These are phyloP conservation scores for Akanthomyces muscarius DNA, from an alignment of 2,329 filamentous ascomycete genomes.

Conservation along the genomic window DNA sequence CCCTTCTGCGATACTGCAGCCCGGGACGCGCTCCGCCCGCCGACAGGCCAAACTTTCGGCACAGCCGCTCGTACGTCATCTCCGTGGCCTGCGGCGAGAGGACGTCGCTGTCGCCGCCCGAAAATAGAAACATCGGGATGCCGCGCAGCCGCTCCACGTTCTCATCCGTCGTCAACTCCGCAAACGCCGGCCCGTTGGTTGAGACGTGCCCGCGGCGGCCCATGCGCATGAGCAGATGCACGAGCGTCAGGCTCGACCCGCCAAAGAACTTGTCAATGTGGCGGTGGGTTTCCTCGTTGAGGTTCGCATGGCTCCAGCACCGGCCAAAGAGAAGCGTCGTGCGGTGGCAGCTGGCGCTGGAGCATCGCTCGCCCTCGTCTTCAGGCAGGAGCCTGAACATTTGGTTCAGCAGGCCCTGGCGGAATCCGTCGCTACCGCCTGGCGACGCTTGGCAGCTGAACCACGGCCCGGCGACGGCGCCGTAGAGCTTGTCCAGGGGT, in stretches of 20 bases:
- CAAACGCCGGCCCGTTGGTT: constrained; percentile 45
- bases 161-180: constrained; percentile 43
- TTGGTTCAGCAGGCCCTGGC: constrained; percentile 39
- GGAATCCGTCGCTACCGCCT: neutral
- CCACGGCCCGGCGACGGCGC: neutral
- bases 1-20: constrained; percentile 46
- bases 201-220: constrained; percentile 49
- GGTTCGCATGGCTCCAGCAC: constrained; percentile 59
- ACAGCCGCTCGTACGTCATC: constrained; percentile 49
- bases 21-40: constrained; percentile 26
- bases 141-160: constrained; percentile 49
- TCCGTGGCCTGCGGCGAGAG: constrained; percentile 51
- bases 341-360: constrained; percentile 58
- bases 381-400: constrained; percentile 55
- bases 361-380: constrained; percentile 53
- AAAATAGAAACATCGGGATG: constrained; percentile 54
- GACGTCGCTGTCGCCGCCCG: constrained; percentile 54
- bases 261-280: constrained; percentile 59
- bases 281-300: constrained; percentile 62
- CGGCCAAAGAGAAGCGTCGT: constrained; percentile 57
- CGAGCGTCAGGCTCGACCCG: constrained; percentile 56
- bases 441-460: neutral
- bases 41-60: constrained; percentile 45
- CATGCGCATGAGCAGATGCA: constrained; percentile 54
- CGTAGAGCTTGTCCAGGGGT: constrained; percentile 28